Evolutionary conservation across 331 rosid genomes (phyloP).

Genomic region (Telfairia occidentalis): DNA sequence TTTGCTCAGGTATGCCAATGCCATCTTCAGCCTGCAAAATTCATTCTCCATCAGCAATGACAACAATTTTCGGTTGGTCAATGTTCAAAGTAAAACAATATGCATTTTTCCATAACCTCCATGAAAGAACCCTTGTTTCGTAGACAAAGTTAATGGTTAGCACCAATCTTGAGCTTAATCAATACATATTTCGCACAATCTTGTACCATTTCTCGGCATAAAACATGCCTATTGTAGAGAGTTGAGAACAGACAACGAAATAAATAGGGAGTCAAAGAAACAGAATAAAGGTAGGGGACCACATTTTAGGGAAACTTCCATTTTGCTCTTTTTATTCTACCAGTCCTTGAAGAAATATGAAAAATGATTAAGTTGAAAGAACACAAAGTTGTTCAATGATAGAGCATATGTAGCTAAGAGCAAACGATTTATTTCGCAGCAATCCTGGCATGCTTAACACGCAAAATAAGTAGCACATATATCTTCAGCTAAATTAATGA

Average conservation of each 20-base stretch:
- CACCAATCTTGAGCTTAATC: neutral
- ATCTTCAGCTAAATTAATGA: neutral
- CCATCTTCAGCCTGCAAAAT: conserved; percentile 91
- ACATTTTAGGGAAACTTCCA: neutral
- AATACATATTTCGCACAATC: neutral
- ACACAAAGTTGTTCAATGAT: neutral
- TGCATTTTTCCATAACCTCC: neutral
- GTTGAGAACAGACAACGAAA: neutral
- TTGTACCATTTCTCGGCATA: neutral
- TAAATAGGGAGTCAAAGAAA: neutral
- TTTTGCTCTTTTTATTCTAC: neutral
- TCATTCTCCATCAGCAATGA: conserved; percentile 19
- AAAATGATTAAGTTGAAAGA: neutral
- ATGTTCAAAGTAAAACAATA: neutral
- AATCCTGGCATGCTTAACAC: neutral
- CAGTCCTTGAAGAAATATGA: neutral
- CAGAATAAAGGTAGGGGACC: neutral
- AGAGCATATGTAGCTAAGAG: neutral
- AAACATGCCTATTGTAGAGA: neutral
- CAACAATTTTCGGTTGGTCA: neutral
- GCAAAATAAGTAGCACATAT: neutral
- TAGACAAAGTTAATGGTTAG: neutral
- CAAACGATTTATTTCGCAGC: neutral
- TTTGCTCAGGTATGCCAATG: conserved; percentile 73
- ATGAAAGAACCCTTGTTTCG: neutral